A percentile compares a stretch with the other conserved stretches of the same genome.
Evolutionary conservation across 768 basidiomycete species (phyloP).

Genomic region (Lactarius akahatsu): DNA sequence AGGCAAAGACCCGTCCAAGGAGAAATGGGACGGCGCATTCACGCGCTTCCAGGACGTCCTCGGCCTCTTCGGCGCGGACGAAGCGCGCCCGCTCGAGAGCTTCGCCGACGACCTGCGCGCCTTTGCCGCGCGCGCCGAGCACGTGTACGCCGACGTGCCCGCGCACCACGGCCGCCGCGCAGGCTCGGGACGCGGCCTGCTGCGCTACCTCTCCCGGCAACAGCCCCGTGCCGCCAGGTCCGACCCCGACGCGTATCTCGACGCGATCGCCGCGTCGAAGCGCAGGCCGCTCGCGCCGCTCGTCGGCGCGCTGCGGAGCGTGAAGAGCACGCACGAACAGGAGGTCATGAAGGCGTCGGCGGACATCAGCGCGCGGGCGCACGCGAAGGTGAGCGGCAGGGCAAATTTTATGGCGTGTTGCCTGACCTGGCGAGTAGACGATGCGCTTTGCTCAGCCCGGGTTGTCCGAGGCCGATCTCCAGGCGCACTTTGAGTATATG

Average conservation of each 20-base stretch:
- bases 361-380: conserved; percentile 81
- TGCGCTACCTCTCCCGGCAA: conserved; percentile 32
- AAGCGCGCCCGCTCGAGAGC: conserved; percentile 54
- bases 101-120: conserved; percentile 61
- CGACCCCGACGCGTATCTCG: conserved; percentile 58
- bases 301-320: conserved; percentile 65
- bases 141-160: conserved; percentile 45
- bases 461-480: conserved; percentile 58
- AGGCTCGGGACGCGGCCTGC: conserved; percentile 1
- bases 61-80: conserved; percentile 74
- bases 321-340: conserved; percentile 82
- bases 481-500: conserved; percentile 87
- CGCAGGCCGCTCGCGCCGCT: conserved; percentile 60
- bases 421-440: conserved; percentile 48
- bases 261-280: conserved; percentile 48
- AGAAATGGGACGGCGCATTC: conserved; percentile 92
- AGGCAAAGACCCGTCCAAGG: conserved; percentile 70
- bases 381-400: conserved; percentile 63
- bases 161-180: conserved; percentile 16
- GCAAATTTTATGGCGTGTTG: neutral
- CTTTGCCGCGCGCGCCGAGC: conserved; percentile 46
- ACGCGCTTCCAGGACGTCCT: conserved; percentile 67
- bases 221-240: conserved; percentile 32
- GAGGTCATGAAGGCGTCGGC: conserved; percentile 80
- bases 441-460: conserved; percentile 73